phyloP scores from a whole-genome alignment of 257 asterid genomes.

The Penstemon davidsonii region DNA sequence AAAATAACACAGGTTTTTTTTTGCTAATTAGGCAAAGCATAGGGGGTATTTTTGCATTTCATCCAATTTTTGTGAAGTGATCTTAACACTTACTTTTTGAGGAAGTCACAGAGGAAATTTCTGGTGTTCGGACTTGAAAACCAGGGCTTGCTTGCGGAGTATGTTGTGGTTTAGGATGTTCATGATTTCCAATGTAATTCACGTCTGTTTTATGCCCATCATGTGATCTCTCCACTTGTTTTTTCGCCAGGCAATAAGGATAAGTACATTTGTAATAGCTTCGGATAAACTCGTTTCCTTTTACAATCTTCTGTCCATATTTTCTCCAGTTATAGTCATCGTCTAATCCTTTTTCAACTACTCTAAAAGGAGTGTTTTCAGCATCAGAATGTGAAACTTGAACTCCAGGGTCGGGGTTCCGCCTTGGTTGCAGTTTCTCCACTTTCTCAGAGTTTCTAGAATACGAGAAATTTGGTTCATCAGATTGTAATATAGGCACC shows the following conservation, averaged over 20 bases:
- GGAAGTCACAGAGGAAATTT: conserved; percentile 30
- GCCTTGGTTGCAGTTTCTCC: conserved; percentile 59
- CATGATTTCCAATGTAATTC: conserved; percentile 69
- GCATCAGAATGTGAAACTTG: conserved; percentile 38
- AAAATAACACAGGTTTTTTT: no score
- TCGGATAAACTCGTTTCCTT: conserved; percentile 79
- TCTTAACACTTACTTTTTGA: conserved; percentile 44
- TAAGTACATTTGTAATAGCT: conserved; percentile 87
- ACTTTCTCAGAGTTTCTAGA: conserved; percentile 42
- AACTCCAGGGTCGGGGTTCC: conserved; percentile 48
- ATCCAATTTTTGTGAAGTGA: conserved; percentile 17
- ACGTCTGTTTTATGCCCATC: conserved; percentile 68
- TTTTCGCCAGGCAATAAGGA: conserved; percentile 70
- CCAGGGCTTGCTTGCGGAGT: conserved; percentile 44
- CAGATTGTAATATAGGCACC: conserved; percentile 33
- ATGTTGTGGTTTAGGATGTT: conserved; percentile 67
- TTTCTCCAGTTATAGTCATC: conserved; percentile 98
- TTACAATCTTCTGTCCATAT: conserved; percentile 92
- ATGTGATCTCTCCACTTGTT: conserved; percentile 82
- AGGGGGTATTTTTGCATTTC: no score
- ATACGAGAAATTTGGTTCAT: conserved; percentile 33
- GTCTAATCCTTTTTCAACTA: conserved; percentile 53
- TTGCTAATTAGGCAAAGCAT: no score
- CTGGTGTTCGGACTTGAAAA: conserved; percentile 40
- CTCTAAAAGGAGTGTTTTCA: conserved; percentile 41